Percentiles rank a stretch among this genome's conserved stretches.
These are phyloP conservation scores for Hanseniaspora gamundiae DNA, from an alignment of 1,139 yeast genomes.

Conservation along the genomic window DNA sequence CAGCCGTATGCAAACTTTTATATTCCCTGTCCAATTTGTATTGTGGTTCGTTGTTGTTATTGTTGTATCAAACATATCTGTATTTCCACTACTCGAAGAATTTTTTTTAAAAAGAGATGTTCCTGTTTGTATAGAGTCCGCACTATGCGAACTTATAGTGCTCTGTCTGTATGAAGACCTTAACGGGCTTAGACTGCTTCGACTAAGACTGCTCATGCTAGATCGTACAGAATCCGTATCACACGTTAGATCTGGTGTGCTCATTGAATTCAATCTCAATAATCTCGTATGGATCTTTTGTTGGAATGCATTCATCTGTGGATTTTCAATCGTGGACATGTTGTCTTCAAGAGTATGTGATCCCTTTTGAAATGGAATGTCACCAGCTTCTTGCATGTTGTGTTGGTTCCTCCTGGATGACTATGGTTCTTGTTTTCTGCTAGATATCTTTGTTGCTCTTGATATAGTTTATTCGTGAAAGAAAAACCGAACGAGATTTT, in stretches of 20 bases:
- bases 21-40: slow-evolving; percentile 21
- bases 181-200: not conserved
- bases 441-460: too few species aligned
- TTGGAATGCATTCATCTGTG: not conserved
- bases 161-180: not conserved
- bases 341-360: not conserved
- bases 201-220: too few species aligned
- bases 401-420: too few species aligned
- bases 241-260: not conserved
- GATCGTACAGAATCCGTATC: not conserved
- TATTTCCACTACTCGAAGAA: not conserved
- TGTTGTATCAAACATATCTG: not conserved
- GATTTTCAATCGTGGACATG: not conserved
- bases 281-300: not conserved
- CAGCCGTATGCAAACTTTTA: slow-evolving; percentile 28
- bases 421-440: too few species aligned
- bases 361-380: too few species aligned
- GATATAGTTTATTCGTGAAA: too few species aligned
- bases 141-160: not conserved
- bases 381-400: not conserved
- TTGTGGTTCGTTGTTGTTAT: not conserved
- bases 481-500: too few species aligned
- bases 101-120: too few species aligned
- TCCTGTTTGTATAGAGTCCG: too few species aligned
- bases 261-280: not conserved